Percentiles rank a stretch among this genome's conserved stretches.
Evolutionary conservation across 257 asterid species (phyloP).

Genomic region (Haberlea rhodopensis): DNA sequence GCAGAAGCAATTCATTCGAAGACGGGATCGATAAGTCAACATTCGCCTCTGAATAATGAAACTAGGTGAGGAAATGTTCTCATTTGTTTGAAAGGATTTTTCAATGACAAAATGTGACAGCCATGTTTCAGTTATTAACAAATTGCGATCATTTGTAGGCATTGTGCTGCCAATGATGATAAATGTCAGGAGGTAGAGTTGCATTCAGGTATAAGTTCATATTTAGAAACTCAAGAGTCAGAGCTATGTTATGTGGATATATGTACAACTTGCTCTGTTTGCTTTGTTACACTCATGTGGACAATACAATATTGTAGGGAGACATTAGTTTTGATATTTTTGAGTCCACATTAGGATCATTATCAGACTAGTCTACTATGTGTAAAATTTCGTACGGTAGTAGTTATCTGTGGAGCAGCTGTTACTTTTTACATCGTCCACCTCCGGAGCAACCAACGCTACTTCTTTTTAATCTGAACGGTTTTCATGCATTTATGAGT

Average conservation of each 20-base stretch:
- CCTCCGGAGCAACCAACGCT: too few species aligned
- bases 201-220: conserved; percentile 35
- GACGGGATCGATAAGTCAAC: conserved; percentile 35
- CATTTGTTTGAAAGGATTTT: neutral
- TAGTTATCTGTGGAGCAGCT: too few species aligned
- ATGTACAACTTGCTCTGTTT: too few species aligned
- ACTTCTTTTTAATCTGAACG: too few species aligned
- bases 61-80: conserved; percentile 31
- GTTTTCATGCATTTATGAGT: too few species aligned
- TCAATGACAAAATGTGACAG: neutral
- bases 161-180: conserved; percentile 26
- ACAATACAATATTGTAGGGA: too few species aligned
- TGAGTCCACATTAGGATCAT: neutral
- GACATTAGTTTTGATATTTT: neutral
- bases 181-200: conserved; percentile 32
- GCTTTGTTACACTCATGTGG: too few species aligned
- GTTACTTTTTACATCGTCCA: too few species aligned
- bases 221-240: conserved; percentile 7
- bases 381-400: neutral
- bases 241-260: neutral
- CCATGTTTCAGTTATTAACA: conserved; percentile 7
- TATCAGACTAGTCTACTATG: neutral
- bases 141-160: conserved; percentile 39
- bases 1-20: conserved; percentile 57
- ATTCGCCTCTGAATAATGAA: conserved; percentile 17